Base-by-base conservation (phyloP, 352 stramenopile species). In the Phytophthora agathidicida region DNA sequence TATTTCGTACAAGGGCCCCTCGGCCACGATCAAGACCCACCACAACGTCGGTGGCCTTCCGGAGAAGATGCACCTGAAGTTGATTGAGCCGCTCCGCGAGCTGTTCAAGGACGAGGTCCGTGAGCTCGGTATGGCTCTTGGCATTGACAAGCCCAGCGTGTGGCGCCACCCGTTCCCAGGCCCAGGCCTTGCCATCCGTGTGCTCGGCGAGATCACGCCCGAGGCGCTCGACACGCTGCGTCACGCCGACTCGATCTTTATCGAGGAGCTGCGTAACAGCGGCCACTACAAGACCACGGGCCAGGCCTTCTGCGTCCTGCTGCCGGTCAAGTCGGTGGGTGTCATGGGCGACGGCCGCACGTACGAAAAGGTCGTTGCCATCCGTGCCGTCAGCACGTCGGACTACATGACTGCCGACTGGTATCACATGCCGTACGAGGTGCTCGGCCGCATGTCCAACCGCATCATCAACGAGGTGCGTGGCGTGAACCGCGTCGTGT, bases 361-460 rank as follows among this genome's bases (percentile, higher is more conserved):
- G 27, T 99, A 99, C 78, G 96, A 99, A 61, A 97, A 96, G 71
- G 89, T 97, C 24, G 65, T 96, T 50, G 93, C 92, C 54, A 96
- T 99, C 46, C 93, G 98, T 48, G 98, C 94, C 60, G 97, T 99
- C 19, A 97, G 96, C 55, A 99, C 98, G n/a, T 99, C 93, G 23
- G 98, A 99, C 77, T 99, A 98, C 77, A 99, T 99, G 98, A 99
- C 97, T 22, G 98, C 97, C 14, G 96, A 99, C 75, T 99, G 98
- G 91, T 99, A 99, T 80, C 93, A 98, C 73, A 97, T 99, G 80
- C 96, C 97, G 33, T 99, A 99, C 75, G 96, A 99, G 47, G 84
- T 99, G 31, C 88, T 99, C 56, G 93, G 89, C 24, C 91, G 80
- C 46, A 99, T 99, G 89, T 98, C 91, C 32, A 99, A 96, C 77